Base-by-base conservation (phyloP, 345 rosid genomes). In the Aurinia saxatilis region DNA sequence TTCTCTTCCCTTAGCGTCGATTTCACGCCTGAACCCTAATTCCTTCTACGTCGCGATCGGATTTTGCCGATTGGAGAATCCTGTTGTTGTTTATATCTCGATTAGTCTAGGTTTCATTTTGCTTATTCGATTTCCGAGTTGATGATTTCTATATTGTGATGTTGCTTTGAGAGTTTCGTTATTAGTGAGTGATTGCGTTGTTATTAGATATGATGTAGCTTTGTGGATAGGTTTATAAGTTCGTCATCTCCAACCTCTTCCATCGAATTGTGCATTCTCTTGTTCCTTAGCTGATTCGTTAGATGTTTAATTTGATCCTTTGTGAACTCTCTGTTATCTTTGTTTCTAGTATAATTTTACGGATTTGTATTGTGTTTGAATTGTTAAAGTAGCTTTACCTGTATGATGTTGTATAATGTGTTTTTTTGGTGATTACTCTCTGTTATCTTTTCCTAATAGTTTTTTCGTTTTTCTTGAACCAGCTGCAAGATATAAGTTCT, bases 21-120 rank as follows among this genome's bases (percentile, higher is more conserved):
- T 50, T 42, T 59, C 60, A 16, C 47, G 19, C 42, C 56, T 36
- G 62, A 68, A 52, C 55, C 73, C 67, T 68, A 68, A 36, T 60
- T 68, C 51, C n/a, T 33, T 30, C 48, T 23, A 3, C 47, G 40
- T 60, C 14, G 38, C 47, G 21, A 10, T 42, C 54, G 29, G 29
- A 52, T 10, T 23, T 35, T 17, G 51, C 1, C 42, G 18, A n/a
- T 10, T 37, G 45, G 19, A 54, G 38, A 16, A 7, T 55, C 19
- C 11, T 66, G n/a, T n/a, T n/a, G n/a, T n/a, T n/a, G n/a, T 40
- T 51, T 63, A 17, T 16, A 7, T 38, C 25, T 4, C 16, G 6
- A 44, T 48, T 36, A 7, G 1, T 51, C 12, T 51, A 13, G 31
- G 38, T 27, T 36, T 9, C 23, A n/a, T n/a, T 47, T 37, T 11